Evolutionary conservation across 805 yeast genomes (phyloP).

Genomic region (Lachancea thermotolerans): DNA sequence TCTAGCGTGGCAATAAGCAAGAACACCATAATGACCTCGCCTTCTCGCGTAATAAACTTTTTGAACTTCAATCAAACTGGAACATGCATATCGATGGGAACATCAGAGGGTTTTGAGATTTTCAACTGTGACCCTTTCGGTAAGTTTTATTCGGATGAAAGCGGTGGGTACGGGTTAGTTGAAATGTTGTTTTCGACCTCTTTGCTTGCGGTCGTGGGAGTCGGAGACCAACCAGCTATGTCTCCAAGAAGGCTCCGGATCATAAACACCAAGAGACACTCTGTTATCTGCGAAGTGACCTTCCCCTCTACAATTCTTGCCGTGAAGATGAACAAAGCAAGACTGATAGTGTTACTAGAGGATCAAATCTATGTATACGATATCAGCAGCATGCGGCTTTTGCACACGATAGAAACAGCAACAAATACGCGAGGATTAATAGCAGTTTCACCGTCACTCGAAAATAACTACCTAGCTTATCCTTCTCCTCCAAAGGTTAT

Average conservation of each 20-base stretch:
- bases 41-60: conserved; percentile 33
- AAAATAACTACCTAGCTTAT: conserved; percentile 55
- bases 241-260: conserved; percentile 80
- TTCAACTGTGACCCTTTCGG: conserved; percentile 67
- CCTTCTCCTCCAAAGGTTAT: conserved; percentile 66
- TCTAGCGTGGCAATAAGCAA: background rate
- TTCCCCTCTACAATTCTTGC: conserved; percentile 57
- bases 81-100: conserved; percentile 63
- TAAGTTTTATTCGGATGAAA: conserved; percentile 40
- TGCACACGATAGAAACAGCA: conserved; percentile 47
- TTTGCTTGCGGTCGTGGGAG: conserved; percentile 62
- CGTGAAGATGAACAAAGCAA: conserved; percentile 57
- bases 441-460: conserved; percentile 49
- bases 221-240: conserved; percentile 58
- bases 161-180: conserved; percentile 56
- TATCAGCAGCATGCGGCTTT: conserved; percentile 58
- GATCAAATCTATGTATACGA: conserved; percentile 70
- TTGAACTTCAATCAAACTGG: conserved; percentile 72
- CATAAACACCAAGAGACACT: conserved; percentile 63
- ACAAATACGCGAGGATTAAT: conserved; percentile 50
- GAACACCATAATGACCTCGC: conserved; percentile 8
- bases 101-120: conserved; percentile 54
- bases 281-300: conserved; percentile 62
- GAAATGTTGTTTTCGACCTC: conserved; percentile 78
- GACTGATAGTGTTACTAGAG: conserved; percentile 53